Evolutionary conservation across 1,139 yeast species (phyloP).

Genomic region (Yamadazyma trypodendri): DNA sequence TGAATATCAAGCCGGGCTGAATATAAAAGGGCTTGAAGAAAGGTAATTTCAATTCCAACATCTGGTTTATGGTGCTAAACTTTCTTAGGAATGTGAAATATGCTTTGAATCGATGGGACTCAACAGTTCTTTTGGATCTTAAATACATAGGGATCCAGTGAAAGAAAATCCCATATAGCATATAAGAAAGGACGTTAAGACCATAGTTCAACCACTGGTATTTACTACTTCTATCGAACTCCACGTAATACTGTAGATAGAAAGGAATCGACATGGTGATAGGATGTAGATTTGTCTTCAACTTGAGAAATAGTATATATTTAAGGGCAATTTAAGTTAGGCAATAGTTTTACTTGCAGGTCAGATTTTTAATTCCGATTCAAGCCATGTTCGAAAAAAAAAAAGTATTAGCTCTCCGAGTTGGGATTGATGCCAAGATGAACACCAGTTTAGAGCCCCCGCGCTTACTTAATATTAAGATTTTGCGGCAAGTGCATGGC

Average conservation of each 20-base stretch:
- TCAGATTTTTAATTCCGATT: too few species aligned
- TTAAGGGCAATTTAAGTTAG: not conserved
- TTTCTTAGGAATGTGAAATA: conserved; percentile 26
- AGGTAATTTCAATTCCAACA: conserved; percentile 23
- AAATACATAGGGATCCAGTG: conserved; percentile 38
- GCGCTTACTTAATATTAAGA: not conserved
- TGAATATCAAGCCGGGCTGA: conserved; percentile 41
- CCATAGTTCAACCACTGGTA: conserved; percentile 39
- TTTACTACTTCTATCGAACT: conserved; percentile 31
- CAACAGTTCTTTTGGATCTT: conserved; percentile 15
- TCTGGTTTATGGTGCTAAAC: conserved; percentile 31
- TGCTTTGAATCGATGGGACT: conserved; percentile 13
- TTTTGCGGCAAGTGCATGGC: conserved; percentile 9
- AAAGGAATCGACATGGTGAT: conserved; percentile 19
- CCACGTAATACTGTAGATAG: conserved; percentile 31
- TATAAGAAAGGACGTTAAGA: conserved; percentile 24
- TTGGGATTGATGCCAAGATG: conserved; percentile 3
- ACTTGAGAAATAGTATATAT: not conserved
- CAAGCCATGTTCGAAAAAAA: too few species aligned
- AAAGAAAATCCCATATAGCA: conserved; percentile 40
- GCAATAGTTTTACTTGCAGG: too few species aligned
- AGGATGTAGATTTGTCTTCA: not conserved
- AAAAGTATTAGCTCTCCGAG: conserved; percentile 1
- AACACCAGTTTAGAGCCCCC: not conserved
- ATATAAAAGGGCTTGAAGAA: conserved; percentile 22